phyloP scores from a whole-genome alignment of 768 basidiomycete genomes.

The Neoboletus subvelutipes region DNA sequence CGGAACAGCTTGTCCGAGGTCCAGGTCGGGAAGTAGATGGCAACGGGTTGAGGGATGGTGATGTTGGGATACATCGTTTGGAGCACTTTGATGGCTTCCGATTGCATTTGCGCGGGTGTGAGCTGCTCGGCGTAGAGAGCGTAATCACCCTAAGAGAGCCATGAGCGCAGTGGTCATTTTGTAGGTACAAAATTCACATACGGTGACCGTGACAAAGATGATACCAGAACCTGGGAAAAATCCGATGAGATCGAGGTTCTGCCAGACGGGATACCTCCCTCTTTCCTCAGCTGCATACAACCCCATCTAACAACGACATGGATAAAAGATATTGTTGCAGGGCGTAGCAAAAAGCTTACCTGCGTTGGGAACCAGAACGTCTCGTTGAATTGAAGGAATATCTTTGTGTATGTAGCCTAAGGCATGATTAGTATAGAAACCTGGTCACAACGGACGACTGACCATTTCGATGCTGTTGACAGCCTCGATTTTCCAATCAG shows the following conservation, averaged over 20 bases:
- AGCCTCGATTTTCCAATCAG: constrained; percentile 63
- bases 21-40: constrained; percentile 60
- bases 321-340: background rate
- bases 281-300: constrained; percentile 57
- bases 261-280: constrained; percentile 67
- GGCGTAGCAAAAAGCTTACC: constrained; percentile 16
- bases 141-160: constrained; percentile 50
- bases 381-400: constrained; percentile 59
- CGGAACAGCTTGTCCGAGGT: constrained; percentile 43
- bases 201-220: constrained; percentile 30
- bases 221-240: constrained; percentile 64
- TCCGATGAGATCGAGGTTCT: constrained; percentile 53
- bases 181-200: constrained; percentile 2
- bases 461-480: constrained; percentile 63
- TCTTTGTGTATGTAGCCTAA: constrained; percentile 62
- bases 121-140: constrained; percentile 57
- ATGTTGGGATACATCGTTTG: constrained; percentile 55
- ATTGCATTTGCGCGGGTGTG: constrained; percentile 45
- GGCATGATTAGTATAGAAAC: background rate
- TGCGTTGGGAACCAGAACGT: constrained; percentile 60
- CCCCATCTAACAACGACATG: constrained; percentile 30
- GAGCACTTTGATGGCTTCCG: constrained; percentile 54
- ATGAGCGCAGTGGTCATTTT: background rate
- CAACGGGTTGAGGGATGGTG: constrained; percentile 53
- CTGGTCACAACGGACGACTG: background rate